Base-by-base conservation (phyloP, 2,329 filamentous ascomycete genomes). In the Aspergillus fischeri region DNA sequence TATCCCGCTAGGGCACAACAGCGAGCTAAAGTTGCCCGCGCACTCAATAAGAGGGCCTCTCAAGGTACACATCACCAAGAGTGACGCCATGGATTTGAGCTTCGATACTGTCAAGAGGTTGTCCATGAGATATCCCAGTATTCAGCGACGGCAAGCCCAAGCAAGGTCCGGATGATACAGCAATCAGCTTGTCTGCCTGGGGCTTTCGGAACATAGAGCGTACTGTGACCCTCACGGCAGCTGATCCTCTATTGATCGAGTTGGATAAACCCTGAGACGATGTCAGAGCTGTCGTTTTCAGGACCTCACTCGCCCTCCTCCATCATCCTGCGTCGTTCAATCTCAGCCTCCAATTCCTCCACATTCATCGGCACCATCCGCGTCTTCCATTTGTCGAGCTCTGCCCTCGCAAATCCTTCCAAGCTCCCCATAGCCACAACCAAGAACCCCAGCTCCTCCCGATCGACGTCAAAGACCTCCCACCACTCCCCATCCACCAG, bases 391-490 rank as follows among this genome's bases (percentile, higher is more conserved):
- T 80, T 81, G 52, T 80, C 79, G 65, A 75, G 81, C 67, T 90
- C 86, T 45, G 80, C 80, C 58, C 75, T 76, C 54, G 86, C 85
- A 75, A 89, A 91, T 0, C 84, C 86, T 60, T 89, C 86, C 54
- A 95, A 78, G 67, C 92, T 97, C 60, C 86, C 80, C 83, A 97
- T 84, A 0, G 83, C 92, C 10, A 97, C 90, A 3, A 96, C 92
- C 57, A 97, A 75, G 65, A 97, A 97, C 0, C 94, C 94, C 38
- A 99, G 80, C 71, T 96, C 92, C 78, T 99, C 94, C 52, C 94
- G 82, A 67, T 97, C 92, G 7, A 94, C 90, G 73, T 99, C 94
- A 72, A 97, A 97, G 0, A 97, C 91, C 74, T 97, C 92, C 94
- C 94, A 99, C 94, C 94, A 99, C 61, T 91, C 87, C 50, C 84